Percentiles rank a stretch among this genome's conserved stretches.
Evolutionary conservation across 2,329 filamentous ascomycete species (phyloP).

Genomic region (Dothideomycetidae sp.): DNA sequence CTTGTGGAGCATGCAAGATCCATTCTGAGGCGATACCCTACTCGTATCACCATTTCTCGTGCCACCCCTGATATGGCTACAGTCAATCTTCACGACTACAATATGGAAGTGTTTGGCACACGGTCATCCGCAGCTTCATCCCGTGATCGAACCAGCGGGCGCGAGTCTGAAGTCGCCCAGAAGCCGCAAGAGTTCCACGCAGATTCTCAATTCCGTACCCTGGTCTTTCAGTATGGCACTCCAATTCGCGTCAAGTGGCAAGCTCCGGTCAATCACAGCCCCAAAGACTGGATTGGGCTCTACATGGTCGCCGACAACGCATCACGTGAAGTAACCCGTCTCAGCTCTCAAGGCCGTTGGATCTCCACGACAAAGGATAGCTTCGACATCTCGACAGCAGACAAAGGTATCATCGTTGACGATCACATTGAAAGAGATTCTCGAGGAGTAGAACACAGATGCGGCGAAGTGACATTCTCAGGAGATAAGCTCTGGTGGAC

Average conservation of each 20-base stretch:
- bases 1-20: conserved; percentile 79
- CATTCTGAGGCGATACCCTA: conserved; percentile 78
- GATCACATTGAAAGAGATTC: conserved; percentile 41
- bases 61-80: conserved; percentile 69
- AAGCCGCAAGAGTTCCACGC: conserved; percentile 43
- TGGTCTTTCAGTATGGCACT: conserved; percentile 75
- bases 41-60: conserved; percentile 68
- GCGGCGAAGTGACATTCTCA: conserved; percentile 72
- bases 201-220: conserved; percentile 51
- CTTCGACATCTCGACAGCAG: conserved; percentile 61
- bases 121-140: conserved; percentile 28
- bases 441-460: conserved; percentile 28
- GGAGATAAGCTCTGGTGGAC: conserved; percentile 98
- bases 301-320: conserved; percentile 94
- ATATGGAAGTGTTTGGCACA: conserved; percentile 47
- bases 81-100: conserved; percentile 66
- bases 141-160: conserved; percentile 46
- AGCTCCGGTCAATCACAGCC: conserved; percentile 73
- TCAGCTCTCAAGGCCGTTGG: conserved; percentile 82
- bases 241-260: conserved; percentile 85
- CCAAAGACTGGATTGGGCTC: conserved; percentile 87
- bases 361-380: conserved; percentile 61
- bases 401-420: conserved; percentile 59
- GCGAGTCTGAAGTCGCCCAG: conserved; percentile 57
- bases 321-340: conserved; percentile 67